Evolutionary conservation across 2,329 filamentous ascomycete species (phyloP).

Genomic region (Emericellopsis atlantica): DNA sequence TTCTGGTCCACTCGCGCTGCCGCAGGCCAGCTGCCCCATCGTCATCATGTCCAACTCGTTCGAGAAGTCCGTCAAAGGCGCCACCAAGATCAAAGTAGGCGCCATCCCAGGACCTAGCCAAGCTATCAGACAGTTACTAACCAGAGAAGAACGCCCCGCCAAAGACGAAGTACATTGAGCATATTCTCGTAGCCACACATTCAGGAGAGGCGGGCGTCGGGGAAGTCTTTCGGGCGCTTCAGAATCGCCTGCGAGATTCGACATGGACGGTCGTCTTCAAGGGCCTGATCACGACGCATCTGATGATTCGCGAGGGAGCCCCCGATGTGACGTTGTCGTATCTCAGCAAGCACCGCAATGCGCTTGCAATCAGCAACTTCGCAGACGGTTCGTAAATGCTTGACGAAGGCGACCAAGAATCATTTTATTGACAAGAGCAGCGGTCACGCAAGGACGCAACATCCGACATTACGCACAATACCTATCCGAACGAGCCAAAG

Average conservation of each 20-base stretch:
- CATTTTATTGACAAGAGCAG: conserved; percentile 27
- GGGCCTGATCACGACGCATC: conserved; percentile 83
- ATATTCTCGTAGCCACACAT: conserved; percentile 90
- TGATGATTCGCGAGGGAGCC: conserved; percentile 95
- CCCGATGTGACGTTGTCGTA: conserved; percentile 79
- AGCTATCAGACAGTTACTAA: neutral
- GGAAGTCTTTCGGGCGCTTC: conserved; percentile 87
- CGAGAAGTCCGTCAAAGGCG: conserved; percentile 98
- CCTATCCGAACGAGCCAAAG: conserved; percentile 66
- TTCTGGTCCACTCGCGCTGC: conserved; percentile 1
- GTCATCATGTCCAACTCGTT: conserved; percentile 69
- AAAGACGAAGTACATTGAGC: conserved; percentile 98
- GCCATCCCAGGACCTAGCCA: conserved; percentile 1
- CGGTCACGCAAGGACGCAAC: conserved; percentile 88
- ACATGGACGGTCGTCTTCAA: conserved; percentile 99
- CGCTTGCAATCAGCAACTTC: conserved; percentile 80
- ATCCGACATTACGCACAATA: conserved; percentile 88
- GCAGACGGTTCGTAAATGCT: conserved; percentile 61
- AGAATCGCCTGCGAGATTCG: conserved; percentile 80
- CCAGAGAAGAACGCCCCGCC: conserved; percentile 68
- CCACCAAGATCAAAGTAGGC: conserved; percentile 86
- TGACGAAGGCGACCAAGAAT: neutral
- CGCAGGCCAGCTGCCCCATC: neutral
- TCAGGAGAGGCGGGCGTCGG: conserved; percentile 88
- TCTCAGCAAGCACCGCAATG: conserved; percentile 68